Conservation (phyloP, 306 rosid genomes). For the Vigna trinervia region DNA sequence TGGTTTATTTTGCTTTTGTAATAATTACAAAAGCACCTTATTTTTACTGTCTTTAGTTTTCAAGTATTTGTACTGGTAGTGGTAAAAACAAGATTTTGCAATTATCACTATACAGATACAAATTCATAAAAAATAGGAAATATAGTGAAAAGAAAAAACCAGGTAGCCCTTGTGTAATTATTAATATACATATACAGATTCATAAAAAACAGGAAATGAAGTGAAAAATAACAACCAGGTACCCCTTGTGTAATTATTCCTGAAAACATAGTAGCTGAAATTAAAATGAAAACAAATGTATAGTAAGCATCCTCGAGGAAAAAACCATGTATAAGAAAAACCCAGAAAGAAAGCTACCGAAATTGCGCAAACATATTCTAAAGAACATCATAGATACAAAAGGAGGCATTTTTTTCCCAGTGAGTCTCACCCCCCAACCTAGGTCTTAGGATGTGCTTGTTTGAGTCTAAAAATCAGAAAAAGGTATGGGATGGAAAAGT, state of each 20-base stretch:
- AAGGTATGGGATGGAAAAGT: neutral
- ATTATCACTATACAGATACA: neutral
- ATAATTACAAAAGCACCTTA: neutral
- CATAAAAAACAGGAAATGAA: neutral
- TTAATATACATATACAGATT: neutral
- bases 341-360: neutral
- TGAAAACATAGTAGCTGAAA: neutral
- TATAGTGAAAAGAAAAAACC: neutral
- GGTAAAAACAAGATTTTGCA: neutral
- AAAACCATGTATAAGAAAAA: neutral
- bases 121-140: neutral
- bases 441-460: no score
- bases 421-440: no score
- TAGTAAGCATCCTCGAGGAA: slow-evolving; percentile 1
- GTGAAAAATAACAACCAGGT: neutral
- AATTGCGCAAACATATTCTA: neutral
- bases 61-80: neutral
- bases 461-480: neutral
- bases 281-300: neutral
- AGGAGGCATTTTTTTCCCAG: neutral
- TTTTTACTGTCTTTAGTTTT: neutral
- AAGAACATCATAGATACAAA: neutral
- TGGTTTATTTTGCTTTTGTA: neutral
- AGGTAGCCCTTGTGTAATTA: neutral
- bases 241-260: neutral